Conservation (phyloP, 371 early-diverging fungal species). For the Rozella allomycis region DNA sequence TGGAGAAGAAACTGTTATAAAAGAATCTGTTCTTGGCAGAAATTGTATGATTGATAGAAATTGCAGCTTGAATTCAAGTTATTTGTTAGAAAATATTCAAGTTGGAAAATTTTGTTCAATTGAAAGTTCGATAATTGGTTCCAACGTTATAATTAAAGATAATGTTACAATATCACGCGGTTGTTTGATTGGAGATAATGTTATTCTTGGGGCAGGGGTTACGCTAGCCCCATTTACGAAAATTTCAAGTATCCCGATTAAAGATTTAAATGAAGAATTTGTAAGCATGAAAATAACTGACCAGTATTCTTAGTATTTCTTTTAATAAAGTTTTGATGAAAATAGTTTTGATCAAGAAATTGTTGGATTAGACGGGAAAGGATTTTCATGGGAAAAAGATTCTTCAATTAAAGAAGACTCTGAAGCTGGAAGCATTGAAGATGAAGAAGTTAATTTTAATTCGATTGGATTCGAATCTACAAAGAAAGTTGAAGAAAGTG, state of each 20-base stretch:
- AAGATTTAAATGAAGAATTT: conserved; percentile 16
- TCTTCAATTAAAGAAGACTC: too few species aligned
- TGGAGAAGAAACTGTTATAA: conserved; percentile 44
- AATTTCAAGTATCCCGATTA: conserved; percentile 32
- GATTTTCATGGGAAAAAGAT: conserved; percentile 14
- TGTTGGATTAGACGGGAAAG: background rate
- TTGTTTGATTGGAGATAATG: conserved; percentile 17
- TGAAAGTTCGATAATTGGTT: conserved; percentile 45
- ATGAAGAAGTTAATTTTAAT: too few species aligned
- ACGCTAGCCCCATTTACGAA: conserved; percentile 41
- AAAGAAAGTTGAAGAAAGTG: too few species aligned
- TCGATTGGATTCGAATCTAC: too few species aligned
- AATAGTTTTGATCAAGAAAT: conserved; percentile 13
- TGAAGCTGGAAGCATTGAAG: background rate
- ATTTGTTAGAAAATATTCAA: conserved; percentile 57
- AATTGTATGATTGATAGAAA: conserved; percentile 50
- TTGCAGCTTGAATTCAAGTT: conserved; percentile 10
- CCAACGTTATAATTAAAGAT: conserved; percentile 36
- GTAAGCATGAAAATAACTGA: conserved; percentile 10
- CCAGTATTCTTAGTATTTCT: too few species aligned
- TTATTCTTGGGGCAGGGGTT: conserved; percentile 51
- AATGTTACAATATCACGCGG: conserved; percentile 18
- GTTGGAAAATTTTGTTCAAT: conserved; percentile 43
- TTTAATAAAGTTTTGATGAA: conserved; percentile 1
- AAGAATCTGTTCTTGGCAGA: conserved; percentile 57